phyloP scores from a whole-genome alignment of 2,329 filamentous ascomycete genomes.

The Periconia sp. region DNA sequence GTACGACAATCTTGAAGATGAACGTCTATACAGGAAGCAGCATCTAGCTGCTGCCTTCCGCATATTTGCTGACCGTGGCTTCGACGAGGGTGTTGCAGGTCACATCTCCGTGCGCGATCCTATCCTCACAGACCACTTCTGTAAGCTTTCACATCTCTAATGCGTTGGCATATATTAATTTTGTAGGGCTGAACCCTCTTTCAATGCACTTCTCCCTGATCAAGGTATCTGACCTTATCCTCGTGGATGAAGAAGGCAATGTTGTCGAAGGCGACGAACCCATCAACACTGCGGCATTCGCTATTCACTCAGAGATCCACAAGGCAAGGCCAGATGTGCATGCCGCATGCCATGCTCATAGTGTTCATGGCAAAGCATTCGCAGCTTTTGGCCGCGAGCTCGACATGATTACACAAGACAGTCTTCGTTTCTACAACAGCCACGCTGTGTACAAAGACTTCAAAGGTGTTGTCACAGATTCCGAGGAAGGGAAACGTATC shows the following conservation, averaged over 20 bases:
- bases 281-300: constrained; percentile 56
- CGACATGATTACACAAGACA: constrained; percentile 58
- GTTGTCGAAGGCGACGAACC: constrained; percentile 49
- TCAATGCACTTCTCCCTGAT: constrained; percentile 54
- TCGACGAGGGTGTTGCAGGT: constrained; percentile 51
- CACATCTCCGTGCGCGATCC: constrained; percentile 53
- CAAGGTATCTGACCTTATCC: constrained; percentile 50
- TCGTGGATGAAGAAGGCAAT: constrained; percentile 51
- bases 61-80: constrained; percentile 47
- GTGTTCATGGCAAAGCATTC: constrained; percentile 55
- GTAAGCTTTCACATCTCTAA: constrained; percentile 16
- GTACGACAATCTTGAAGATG: constrained; percentile 47
- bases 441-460: constrained; percentile 51
- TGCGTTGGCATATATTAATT: too few relatives aligned
- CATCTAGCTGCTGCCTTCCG: constrained; percentile 54
- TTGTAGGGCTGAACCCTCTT: constrained; percentile 52
- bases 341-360: constrained; percentile 54
- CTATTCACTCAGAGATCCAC: constrained; percentile 54
- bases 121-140: constrained; percentile 40
- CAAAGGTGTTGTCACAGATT: constrained; percentile 50
- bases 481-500: constrained; percentile 53
- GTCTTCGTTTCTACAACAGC: constrained; percentile 49
- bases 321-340: constrained; percentile 45
- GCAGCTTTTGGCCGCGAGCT: constrained; percentile 53
- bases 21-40: constrained; percentile 52